Percentiles rank a stretch among this genome's conserved stretches.
phyloP scores from a whole-genome alignment of 352 stramenopile genomes.

The Pythium myriotylum region DNA sequence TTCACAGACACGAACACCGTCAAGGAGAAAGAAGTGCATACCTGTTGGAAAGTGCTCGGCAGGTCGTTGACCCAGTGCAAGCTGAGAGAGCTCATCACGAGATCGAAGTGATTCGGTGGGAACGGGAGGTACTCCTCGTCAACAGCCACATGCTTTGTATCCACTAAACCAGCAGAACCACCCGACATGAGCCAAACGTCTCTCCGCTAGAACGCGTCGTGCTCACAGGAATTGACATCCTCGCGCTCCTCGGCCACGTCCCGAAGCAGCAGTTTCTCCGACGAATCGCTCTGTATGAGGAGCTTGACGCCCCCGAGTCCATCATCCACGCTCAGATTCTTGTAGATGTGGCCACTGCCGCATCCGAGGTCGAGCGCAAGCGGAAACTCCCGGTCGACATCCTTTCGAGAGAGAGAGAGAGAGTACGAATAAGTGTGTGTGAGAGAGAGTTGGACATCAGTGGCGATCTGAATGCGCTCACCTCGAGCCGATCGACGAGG shows the following conservation, averaged over 20 bases:
- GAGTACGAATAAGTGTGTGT: background rate
- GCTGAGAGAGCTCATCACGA: slow-evolving; percentile 93
- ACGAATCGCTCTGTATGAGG: slow-evolving; percentile 79
- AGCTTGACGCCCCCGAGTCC: slow-evolving; percentile 73
- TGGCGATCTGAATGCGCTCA: slow-evolving; percentile 25
- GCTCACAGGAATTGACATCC: slow-evolving; percentile 21
- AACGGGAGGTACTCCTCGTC: slow-evolving; percentile 96
- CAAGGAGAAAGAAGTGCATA: background rate
- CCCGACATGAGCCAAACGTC: no score
- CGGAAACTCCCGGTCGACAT: slow-evolving; percentile 84
- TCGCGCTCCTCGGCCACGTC: slow-evolving; percentile 41
- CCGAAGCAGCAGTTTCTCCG: slow-evolving; percentile 76
- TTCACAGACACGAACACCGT: no score
- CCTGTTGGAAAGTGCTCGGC: slow-evolving; percentile 81
- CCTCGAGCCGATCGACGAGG: slow-evolving; percentile 80
- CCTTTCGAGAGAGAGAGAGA: slow-evolving; percentile 31
- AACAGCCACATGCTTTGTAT: slow-evolving; percentile 72
- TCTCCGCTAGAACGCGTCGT: no score
- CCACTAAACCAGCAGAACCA: slow-evolving; percentile 41
- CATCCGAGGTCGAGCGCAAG: slow-evolving; percentile 78
- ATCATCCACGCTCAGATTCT: slow-evolving; percentile 72
- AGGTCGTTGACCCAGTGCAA: slow-evolving; percentile 99
- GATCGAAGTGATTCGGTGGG: slow-evolving; percentile 94
- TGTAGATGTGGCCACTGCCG: slow-evolving; percentile 84
- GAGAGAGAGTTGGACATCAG: background rate